Evolutionary conservation across 805 yeast genomes (phyloP), one percentile per base, ranked within the genome.

Genomic region (Saccharomycopsis capsularis): DNA sequence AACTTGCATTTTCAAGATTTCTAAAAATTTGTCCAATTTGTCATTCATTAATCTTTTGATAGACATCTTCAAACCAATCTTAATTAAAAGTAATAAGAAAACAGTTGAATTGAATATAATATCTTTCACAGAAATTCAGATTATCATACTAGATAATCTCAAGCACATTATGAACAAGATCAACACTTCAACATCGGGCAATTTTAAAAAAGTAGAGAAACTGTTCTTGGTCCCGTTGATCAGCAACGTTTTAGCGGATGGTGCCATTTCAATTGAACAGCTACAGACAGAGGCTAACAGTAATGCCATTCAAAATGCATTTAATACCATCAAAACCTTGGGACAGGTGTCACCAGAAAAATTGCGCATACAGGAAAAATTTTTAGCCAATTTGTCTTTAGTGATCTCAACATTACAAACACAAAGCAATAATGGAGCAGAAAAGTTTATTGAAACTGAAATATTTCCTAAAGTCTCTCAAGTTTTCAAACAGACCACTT

Each of bases 401-500:
- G 37, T 56, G 71, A 19, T 64, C 78, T 43, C 68, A 77, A 57
- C 75, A 74, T 4, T 54, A 76, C 13, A 52, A 74, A 4, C 68
- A 67, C 30, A 60, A 56, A 19, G 25, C 23, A 35, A 32, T 22
- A 41, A 32, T 36, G 47, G 44, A 24, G 27, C 35, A 9, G 5
- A 68, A 74, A 41, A 67, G 15, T 50, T 52, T 24, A 72, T 89
- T 49, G 88, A 91, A 56, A 82, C 79, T 56, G 76, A 78, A 29
- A 67, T 89, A n/a, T 78, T 85, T 61, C 95, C 96, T 2, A 66
- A 79, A 40, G 69, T 88, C 16, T 76, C 87, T 40, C 74, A 73
- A 40, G 74, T 87, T 5, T 93, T 91, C 65, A 76, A 88, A 35
- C 83, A 87, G 40, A 93, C 99, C 1, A 86, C 90, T 0, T 79